These are phyloP conservation scores for Aspergillus alliaceus DNA, from an alignment of 2,329 filamentous ascomycete genomes.

Conservation along the genomic window DNA sequence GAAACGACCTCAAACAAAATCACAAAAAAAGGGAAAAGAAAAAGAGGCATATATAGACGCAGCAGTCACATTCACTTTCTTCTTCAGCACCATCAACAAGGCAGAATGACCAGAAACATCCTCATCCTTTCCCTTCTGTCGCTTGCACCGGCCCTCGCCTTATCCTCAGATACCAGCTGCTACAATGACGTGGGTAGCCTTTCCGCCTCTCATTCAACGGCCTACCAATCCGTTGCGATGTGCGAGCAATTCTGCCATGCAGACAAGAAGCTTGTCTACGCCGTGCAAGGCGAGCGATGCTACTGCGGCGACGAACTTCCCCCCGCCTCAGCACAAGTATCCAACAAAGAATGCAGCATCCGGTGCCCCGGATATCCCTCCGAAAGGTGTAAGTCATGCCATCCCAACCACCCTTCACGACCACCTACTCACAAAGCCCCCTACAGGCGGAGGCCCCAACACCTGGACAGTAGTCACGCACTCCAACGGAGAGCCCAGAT, in stretches of 20 bases:
- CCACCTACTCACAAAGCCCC: not conserved
- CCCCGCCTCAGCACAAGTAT: constrained; percentile 13
- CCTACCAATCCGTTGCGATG: constrained; percentile 6
- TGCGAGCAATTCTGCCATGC: constrained; percentile 20
- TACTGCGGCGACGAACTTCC: constrained; percentile 24
- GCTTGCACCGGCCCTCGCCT: not conserved
- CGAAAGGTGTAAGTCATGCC: constrained; percentile 23
- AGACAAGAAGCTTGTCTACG: constrained; percentile 14
- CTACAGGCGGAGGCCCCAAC: constrained; percentile 9
- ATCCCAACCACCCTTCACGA: not conserved
- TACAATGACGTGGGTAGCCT: constrained; percentile 11
- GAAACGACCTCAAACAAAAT: not conserved
- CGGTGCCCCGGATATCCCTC: constrained; percentile 20
- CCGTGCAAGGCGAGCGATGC: constrained; percentile 21
- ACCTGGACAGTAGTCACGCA: constrained; percentile 18
- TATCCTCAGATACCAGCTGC: constrained; percentile 7
- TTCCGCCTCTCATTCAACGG: not conserved
- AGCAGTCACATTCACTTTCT: not conserved
- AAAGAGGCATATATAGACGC: not conserved
- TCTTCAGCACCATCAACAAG: not conserved
- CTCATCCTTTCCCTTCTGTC: constrained; percentile 6
- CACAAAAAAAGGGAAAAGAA: not conserved
- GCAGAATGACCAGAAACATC: constrained; percentile 2
- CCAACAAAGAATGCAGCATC: constrained; percentile 19
- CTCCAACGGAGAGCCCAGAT: constrained; percentile 12